phyloP scores from a whole-genome alignment of 345 rosid species.

The Citrus hindsii region DNA sequence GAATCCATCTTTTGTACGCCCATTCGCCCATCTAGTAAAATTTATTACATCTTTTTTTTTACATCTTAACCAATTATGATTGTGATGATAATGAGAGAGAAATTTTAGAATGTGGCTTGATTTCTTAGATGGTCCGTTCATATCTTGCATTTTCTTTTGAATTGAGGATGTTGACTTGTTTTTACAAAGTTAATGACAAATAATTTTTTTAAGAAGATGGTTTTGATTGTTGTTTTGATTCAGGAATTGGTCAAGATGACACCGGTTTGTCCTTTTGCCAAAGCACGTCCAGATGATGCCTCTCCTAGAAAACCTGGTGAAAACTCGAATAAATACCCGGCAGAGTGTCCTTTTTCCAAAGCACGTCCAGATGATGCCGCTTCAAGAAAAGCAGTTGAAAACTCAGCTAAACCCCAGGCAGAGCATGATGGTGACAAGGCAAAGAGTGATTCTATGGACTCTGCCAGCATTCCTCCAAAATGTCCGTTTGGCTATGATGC shows the following conservation, averaged over 20 bases:
- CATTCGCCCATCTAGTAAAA: too few relatives aligned
- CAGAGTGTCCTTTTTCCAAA: slow-evolving; percentile 71
- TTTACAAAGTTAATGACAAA: not conserved
- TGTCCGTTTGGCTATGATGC: slow-evolving; percentile 96
- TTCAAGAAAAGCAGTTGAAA: slow-evolving; percentile 23
- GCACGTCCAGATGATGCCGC: slow-evolving; percentile 59
- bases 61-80: not conserved
- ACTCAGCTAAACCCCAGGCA: slow-evolving; percentile 25
- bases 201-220: not conserved
- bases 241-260: slow-evolving; percentile 38
- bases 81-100: not conserved
- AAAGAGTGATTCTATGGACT: slow-evolving; percentile 33
- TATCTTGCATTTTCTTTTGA: not conserved
- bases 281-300: slow-evolving; percentile 66
- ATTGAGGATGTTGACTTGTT: not conserved
- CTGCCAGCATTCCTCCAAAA: slow-evolving; percentile 59
- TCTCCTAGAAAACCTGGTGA: slow-evolving; percentile 28
- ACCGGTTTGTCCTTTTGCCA: slow-evolving; percentile 83
- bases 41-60: too few relatives aligned
- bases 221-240: not conserved
- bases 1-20: not conserved
- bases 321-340: slow-evolving; percentile 24
- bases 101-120: not conserved
- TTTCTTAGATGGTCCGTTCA: not conserved
- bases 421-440: slow-evolving; percentile 26